These are phyloP conservation scores for Cordyceps fumosorosea DNA, from an alignment of 2,329 filamentous ascomycete species.

Conservation along the genomic window DNA sequence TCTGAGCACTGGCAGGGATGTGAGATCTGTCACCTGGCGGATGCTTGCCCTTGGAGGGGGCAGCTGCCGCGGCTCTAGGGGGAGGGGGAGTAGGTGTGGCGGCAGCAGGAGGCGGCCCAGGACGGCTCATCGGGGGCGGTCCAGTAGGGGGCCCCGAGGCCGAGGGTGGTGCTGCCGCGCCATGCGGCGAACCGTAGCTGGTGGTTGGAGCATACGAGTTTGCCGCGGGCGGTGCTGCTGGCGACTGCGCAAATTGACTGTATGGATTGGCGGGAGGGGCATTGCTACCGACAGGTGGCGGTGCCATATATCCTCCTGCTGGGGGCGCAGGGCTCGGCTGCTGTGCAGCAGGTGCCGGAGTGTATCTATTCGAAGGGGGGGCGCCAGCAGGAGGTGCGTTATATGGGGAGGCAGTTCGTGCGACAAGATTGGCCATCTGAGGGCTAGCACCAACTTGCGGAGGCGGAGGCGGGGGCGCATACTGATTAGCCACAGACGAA, in stretches of 20 bases:
- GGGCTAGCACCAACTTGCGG: slow-evolving; percentile 51
- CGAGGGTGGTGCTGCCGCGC: slow-evolving; percentile 32
- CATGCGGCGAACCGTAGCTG: slow-evolving; percentile 43
- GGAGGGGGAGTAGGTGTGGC: slow-evolving; percentile 34
- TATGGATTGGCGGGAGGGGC: slow-evolving; percentile 40
- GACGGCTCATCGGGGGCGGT: slow-evolving; percentile 26
- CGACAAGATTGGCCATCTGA: slow-evolving; percentile 49
- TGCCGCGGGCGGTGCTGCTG: slow-evolving; percentile 22
- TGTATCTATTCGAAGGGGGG: slow-evolving; percentile 70
- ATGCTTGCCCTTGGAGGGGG: slow-evolving; percentile 55
- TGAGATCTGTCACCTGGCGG: slow-evolving; percentile 85
- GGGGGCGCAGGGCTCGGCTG: slow-evolving; percentile 40
- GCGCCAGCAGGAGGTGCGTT: slow-evolving; percentile 66
- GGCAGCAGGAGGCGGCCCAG: slow-evolving; percentile 24
- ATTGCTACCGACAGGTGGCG: slow-evolving; percentile 34
- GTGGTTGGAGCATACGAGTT: slow-evolving; percentile 34
- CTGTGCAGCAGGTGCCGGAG: slow-evolving; percentile 57
- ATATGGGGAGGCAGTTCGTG: slow-evolving; percentile 78
- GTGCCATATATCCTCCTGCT: slow-evolving; percentile 29
- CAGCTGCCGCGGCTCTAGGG: slow-evolving; percentile 41
- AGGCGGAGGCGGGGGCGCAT: slow-evolving; percentile 48
- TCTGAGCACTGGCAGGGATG: slow-evolving; percentile 70
- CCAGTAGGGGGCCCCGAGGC: slow-evolving; percentile 31
- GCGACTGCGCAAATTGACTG: slow-evolving; percentile 27
- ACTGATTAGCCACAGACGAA: slow-evolving; percentile 52